Evolutionary conservation across 2,329 filamentous ascomycete species (phyloP).

Genomic region (Simplicillium sp.): DNA sequence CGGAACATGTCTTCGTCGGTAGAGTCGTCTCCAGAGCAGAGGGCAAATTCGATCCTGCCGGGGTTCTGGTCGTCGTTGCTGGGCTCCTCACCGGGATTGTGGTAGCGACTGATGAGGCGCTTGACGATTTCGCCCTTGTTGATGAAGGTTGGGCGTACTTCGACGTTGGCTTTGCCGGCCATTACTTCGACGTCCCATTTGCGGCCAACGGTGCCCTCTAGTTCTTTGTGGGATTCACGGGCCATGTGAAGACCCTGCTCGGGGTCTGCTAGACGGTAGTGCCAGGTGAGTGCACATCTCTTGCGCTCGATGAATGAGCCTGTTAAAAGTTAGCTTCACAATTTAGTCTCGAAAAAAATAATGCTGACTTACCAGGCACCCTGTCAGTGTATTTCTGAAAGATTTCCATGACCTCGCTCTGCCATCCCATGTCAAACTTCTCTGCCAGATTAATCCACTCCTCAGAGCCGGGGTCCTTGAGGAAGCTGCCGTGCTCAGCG

Average conservation of each 20-base stretch:
- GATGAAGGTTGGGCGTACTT: slow-evolving; percentile 92
- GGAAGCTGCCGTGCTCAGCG: slow-evolving; percentile 94
- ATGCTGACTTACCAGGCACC: slow-evolving; percentile 57
- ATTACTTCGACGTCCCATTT: slow-evolving; percentile 93
- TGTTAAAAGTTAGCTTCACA: slow-evolving; percentile 18
- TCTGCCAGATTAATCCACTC: slow-evolving; percentile 87
- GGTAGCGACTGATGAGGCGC: slow-evolving; percentile 68
- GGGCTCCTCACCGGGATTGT: slow-evolving; percentile 34
- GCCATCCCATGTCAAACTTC: slow-evolving; percentile 85
- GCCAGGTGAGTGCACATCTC: slow-evolving; percentile 91
- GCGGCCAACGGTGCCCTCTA: slow-evolving; percentile 66
- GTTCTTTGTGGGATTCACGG: slow-evolving; percentile 68
- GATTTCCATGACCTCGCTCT: slow-evolving; percentile 69
- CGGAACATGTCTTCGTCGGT: slow-evolving; percentile 98
- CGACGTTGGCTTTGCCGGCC: slow-evolving; percentile 91
- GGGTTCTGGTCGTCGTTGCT: slow-evolving; percentile 29
- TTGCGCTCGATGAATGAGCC: slow-evolving; percentile 92
- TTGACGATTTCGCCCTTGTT: slow-evolving; percentile 97
- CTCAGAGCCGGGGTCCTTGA: slow-evolving; percentile 65
- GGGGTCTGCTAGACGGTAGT: slow-evolving; percentile 85
- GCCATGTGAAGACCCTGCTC: slow-evolving; percentile 76
- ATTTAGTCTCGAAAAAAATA: background rate
- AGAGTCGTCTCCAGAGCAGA: slow-evolving; percentile 91
- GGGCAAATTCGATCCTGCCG: slow-evolving; percentile 67
- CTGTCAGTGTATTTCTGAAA: slow-evolving; percentile 85